These are phyloP conservation scores for Eimeria praecox DNA, from an alignment of 169 alveolate genomes.

Conservation along the genomic window DNA sequence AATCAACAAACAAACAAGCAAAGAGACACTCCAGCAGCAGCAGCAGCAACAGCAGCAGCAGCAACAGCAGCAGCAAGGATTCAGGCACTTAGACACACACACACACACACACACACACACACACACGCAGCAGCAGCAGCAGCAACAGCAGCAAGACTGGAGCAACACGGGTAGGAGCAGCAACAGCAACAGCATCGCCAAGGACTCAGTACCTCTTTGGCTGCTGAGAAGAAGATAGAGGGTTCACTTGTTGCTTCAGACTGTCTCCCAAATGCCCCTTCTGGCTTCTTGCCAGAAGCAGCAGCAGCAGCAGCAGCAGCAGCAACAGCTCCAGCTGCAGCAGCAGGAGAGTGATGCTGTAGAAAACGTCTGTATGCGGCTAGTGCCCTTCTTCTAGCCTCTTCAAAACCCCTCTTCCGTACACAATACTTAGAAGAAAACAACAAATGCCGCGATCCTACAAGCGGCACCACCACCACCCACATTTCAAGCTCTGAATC, in stretches of 20 bases:
- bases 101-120: neutral
- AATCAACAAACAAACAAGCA: neutral
- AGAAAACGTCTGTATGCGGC: constrained; percentile 13
- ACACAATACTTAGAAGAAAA: constrained; percentile 33
- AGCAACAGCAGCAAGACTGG: neutral
- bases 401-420: constrained; percentile 14
- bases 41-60: neutral
- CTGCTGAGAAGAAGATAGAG: constrained; percentile 23
- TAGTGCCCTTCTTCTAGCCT: neutral
- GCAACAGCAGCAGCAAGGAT: neutral
- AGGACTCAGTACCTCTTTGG: constrained; percentile 23
- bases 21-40: neutral
- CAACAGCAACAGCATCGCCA: neutral
- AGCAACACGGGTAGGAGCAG: neutral
- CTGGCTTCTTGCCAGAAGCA: too few relatives aligned
- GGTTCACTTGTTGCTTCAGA: neutral
- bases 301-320: too few relatives aligned
- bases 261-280: neutral
- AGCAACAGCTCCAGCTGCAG: neutral
- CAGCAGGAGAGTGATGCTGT: neutral
- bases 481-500: constrained; percentile 32
- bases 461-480: constrained; percentile 38
- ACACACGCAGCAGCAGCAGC: neutral
- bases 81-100: too few relatives aligned
- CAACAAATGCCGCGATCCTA: neutral